A percentile compares a stretch with the other conserved stretches of the same genome.
These are phyloP conservation scores for Durusdinium trenchii DNA, from an alignment of 73 alveolate genomes.

Conservation along the genomic window DNA sequence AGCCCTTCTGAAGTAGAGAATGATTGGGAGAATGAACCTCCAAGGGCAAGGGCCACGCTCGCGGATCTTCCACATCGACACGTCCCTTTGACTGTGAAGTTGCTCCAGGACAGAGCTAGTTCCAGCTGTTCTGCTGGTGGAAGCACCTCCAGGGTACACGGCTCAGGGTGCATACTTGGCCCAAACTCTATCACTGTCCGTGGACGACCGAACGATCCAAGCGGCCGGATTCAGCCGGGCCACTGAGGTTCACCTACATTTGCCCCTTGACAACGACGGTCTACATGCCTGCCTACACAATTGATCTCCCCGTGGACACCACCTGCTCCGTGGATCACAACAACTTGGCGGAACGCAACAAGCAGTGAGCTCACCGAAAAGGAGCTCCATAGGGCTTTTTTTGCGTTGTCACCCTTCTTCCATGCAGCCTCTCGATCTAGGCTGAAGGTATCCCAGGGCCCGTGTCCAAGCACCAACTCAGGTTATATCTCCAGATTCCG, in stretches of 20 bases:
- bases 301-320: constrained; percentile 41
- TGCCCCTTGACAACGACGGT: constrained; percentile 77
- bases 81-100: no score
- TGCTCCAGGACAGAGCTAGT: constrained; percentile 74
- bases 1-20: no score
- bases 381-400: background rate
- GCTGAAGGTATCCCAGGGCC: background rate
- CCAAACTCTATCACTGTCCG: no score
- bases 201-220: no score
- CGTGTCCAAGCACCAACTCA: background rate
- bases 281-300: constrained; percentile 62
- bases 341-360: constrained; percentile 76
- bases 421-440: background rate
- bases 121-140: constrained; percentile 78
- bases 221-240: background rate
- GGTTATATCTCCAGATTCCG: constrained; percentile 64
- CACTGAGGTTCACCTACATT: constrained; percentile 84
- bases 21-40: no score
- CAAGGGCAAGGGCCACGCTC: no score
- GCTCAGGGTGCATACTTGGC: no score
- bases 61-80: no score
- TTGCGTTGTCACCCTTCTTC: background rate
- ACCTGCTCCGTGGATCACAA: constrained; percentile 89
- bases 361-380: constrained; percentile 24
- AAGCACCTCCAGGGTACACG: constrained; percentile 70